These are phyloP conservation scores for Saccharomycopsis selenospora DNA, from an alignment of 805 yeast species.

Conservation along the genomic window DNA sequence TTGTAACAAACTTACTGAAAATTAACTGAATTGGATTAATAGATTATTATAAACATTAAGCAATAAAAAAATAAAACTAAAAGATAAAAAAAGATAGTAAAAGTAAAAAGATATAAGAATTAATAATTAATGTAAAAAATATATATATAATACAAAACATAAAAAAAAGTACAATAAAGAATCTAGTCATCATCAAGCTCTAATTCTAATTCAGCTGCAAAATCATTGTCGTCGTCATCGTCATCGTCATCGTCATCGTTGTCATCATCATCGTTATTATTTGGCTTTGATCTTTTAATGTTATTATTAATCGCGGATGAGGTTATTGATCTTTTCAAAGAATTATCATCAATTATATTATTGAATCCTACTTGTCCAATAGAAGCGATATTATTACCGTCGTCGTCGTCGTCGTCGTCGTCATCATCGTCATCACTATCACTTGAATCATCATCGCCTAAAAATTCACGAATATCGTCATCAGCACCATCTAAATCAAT, in stretches of 20 bases:
- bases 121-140: too few relatives aligned
- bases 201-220: conserved; percentile 29
- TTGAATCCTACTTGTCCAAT: background rate
- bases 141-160: too few relatives aligned
- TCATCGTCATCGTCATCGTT: conserved; percentile 24
- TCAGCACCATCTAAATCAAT: conserved; percentile 17
- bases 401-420: conserved; percentile 18
- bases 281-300: background rate
- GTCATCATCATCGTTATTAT: conserved; percentile 12
- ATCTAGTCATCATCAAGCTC: conserved; percentile 22
- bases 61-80: background rate
- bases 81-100: background rate
- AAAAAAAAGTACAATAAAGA: too few relatives aligned
- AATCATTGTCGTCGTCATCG: conserved; percentile 27
- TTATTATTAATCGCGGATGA: background rate
- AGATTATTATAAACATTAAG: too few relatives aligned
- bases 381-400: conserved; percentile 1
- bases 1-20: too few relatives aligned
- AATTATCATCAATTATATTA: background rate
- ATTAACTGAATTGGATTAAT: too few relatives aligned
- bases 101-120: too few relatives aligned
- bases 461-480: conserved; percentile 17
- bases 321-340: background rate
- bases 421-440: conserved; percentile 14
- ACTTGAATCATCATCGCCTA: conserved; percentile 7